phyloP scores from a whole-genome alignment of 441 rosid genomes.

The Euphorbia schlechtendalii region DNA sequence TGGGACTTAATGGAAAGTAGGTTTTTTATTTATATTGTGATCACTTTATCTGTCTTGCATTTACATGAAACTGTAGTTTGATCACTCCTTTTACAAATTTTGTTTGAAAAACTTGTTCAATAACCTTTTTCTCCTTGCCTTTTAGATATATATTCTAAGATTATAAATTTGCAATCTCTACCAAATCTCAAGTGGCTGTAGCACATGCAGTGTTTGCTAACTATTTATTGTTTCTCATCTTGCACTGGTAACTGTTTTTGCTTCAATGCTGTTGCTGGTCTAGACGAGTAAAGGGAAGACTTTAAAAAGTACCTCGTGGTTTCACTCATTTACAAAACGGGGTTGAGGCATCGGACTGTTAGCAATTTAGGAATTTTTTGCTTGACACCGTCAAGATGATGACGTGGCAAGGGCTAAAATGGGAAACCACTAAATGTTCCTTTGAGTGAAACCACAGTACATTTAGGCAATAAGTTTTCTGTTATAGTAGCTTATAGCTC shows the following conservation, averaged over 20 bases:
- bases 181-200: neutral
- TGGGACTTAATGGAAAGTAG: slow-evolving; percentile 86
- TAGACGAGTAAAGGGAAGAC: neutral
- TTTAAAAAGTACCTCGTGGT: too few relatives aligned
- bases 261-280: slow-evolving; percentile 3
- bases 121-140: slow-evolving; percentile 6
- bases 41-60: neutral
- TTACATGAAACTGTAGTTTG: neutral
- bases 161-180: neutral
- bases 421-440: too few relatives aligned
- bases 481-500: too few relatives aligned
- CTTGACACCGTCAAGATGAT: too few relatives aligned
- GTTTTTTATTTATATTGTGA: slow-evolving; percentile 21
- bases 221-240: neutral
- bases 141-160: neutral
- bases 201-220: neutral
- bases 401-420: too few relatives aligned
- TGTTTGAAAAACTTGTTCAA: neutral
- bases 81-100: neutral
- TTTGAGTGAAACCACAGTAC: too few relatives aligned
- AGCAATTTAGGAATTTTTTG: too few relatives aligned
- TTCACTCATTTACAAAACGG: too few relatives aligned
- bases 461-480: too few relatives aligned
- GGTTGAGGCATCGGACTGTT: too few relatives aligned
- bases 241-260: neutral